phyloP scores from a whole-genome alignment of 225 moss, liverwort and hornwort genomes.

The Climacium dendroides region DNA sequence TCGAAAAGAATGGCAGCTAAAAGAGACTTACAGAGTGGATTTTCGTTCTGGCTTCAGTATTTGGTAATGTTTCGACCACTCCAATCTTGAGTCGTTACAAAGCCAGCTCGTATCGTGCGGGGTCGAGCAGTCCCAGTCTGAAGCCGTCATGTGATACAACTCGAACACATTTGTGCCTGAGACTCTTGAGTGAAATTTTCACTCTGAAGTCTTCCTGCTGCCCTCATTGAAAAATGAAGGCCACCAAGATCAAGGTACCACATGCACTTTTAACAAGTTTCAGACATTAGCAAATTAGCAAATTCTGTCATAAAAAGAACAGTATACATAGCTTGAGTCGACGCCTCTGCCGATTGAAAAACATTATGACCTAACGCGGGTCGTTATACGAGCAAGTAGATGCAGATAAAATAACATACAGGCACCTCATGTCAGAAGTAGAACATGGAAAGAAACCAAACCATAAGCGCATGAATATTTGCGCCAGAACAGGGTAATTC shows the following conservation, averaged over 20 bases:
- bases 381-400: not conserved
- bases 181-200: not conserved
- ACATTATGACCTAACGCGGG: not conserved
- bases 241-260: not conserved
- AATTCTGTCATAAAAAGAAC: not conserved
- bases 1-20: not conserved
- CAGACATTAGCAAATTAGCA: not conserved
- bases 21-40: not conserved
- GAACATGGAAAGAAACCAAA: not conserved
- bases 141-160: slow-evolving; percentile 1
- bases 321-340: not conserved
- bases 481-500: not conserved
- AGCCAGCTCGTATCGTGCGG: not conserved
- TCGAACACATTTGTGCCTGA: not conserved
- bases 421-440: not conserved
- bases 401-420: not conserved
- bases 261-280: not conserved
- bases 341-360: not conserved
- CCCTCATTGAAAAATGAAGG: not conserved
- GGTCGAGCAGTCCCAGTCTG: not conserved
- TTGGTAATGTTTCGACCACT: not conserved
- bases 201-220: not conserved
- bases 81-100: not conserved
- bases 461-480: not conserved
- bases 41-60: not conserved